These are phyloP conservation scores for Chrysopogon serrulatus DNA, from an alignment of 176 grass and related monocot genomes.

Conservation along the genomic window DNA sequence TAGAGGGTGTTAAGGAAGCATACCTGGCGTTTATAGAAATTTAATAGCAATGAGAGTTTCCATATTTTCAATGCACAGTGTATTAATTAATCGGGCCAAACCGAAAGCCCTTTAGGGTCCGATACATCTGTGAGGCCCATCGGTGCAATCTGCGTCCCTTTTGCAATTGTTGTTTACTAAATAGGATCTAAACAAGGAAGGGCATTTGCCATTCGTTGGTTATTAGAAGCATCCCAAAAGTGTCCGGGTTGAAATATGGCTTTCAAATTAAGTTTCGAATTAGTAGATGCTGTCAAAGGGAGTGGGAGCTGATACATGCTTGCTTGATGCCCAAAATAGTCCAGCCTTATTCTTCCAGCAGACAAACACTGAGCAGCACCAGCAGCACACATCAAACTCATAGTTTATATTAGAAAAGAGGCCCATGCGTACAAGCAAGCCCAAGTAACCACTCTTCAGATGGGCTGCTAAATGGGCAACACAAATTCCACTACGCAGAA, in stretches of 20 bases:
- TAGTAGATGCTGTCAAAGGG: background rate
- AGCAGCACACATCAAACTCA: background rate
- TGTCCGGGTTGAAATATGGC: background rate
- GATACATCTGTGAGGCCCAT: background rate
- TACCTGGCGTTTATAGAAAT: too few relatives aligned
- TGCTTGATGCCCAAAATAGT: background rate
- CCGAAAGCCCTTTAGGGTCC: background rate
- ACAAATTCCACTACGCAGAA: background rate
- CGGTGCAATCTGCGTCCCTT: background rate
- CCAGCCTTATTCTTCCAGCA: background rate
- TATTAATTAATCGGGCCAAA: background rate
- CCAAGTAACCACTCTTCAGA: background rate
- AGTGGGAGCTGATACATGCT: background rate
- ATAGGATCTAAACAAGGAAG: background rate
- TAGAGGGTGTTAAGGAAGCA: too few relatives aligned
- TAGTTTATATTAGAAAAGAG: background rate
- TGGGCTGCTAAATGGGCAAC: background rate
- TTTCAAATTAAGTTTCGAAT: background rate
- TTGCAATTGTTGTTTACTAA: background rate
- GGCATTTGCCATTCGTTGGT: background rate
- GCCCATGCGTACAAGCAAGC: background rate
- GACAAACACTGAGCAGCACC: background rate
- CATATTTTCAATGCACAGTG: background rate
- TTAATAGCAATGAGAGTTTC: too few relatives aligned
- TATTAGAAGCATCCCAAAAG: background rate